phyloP scores from a whole-genome alignment of 129 eudicot species.

The Mikania micrantha region DNA sequence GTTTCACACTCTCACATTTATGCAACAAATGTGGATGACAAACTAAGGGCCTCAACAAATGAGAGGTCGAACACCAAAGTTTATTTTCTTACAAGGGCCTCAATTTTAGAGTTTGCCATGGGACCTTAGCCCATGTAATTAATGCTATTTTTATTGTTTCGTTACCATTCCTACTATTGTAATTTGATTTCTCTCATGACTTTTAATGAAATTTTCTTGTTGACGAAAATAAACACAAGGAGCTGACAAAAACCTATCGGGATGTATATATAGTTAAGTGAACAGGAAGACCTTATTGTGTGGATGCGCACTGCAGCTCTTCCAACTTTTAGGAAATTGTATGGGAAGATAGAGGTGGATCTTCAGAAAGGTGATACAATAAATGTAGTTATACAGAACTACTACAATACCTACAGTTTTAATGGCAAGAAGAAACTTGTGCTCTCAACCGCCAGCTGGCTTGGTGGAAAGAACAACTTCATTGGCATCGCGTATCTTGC shows the following conservation, averaged over 20 bases:
- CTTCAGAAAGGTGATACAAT: constrained; percentile 56
- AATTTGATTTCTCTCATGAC: neutral
- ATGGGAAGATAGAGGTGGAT: constrained; percentile 92
- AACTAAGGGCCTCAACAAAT: too few species aligned
- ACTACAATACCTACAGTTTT: constrained; percentile 86
- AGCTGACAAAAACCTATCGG: constrained; percentile 2
- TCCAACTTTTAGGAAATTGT: constrained; percentile 92
- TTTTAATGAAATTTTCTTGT: neutral
- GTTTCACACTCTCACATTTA: too few species aligned
- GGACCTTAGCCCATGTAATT: too few species aligned
- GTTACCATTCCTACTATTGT: neutral
- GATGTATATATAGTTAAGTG: constrained; percentile 41
- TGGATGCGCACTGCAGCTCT: constrained; percentile 99
- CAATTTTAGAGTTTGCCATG: too few species aligned
- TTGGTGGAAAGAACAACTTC: constrained; percentile 94
- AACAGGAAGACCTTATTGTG: constrained; percentile 92
- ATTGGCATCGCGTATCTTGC: constrained; percentile 91
- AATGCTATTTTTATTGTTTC: neutral
- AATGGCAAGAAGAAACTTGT: constrained; percentile 92
- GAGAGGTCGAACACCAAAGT: too few species aligned
- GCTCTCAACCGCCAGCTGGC: constrained; percentile 92
- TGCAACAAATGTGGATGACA: too few species aligned
- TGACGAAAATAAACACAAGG: neutral
- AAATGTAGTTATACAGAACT: constrained; percentile 56
- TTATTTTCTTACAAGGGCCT: too few species aligned